Percentiles rank a stretch among this genome's conserved stretches.
These are phyloP conservation scores for Mycena galopus DNA, from an alignment of 768 basidiomycete genomes.

Conservation along the genomic window DNA sequence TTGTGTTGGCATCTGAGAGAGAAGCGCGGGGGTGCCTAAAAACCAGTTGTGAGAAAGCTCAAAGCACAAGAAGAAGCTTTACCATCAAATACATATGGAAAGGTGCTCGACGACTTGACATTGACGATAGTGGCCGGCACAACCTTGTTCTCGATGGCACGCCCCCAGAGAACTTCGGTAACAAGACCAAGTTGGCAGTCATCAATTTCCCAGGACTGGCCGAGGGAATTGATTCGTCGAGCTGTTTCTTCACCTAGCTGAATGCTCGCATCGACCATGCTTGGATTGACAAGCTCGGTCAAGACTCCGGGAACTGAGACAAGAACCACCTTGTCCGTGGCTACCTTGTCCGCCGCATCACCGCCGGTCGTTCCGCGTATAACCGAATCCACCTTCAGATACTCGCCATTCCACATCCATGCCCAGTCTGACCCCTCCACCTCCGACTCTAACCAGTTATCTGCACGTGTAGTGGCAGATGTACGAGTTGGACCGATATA, in stretches of 20 bases:
- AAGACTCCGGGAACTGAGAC: slow-evolving; percentile 19
- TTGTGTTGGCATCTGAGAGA: not conserved
- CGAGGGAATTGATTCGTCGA: slow-evolving; percentile 9
- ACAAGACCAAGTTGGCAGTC: not conserved
- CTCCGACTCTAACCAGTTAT: not conserved
- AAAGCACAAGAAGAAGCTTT: too few species aligned
- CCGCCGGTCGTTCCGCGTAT: slow-evolving; percentile 17
- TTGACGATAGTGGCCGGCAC: not conserved
- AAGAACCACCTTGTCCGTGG: slow-evolving; percentile 15
- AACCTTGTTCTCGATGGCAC: not conserved
- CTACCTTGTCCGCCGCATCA: slow-evolving; percentile 5
- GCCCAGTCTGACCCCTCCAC: not conserved
- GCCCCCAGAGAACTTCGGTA: slow-evolving; percentile 1
- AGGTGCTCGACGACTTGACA: not conserved
- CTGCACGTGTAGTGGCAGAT: not conserved
- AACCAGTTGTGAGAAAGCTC: not conserved
- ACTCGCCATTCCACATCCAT: slow-evolving; percentile 30
- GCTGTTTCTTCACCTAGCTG: slow-evolving; percentile 1
- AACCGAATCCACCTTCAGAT: slow-evolving; percentile 14
- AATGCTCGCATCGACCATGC: not conserved
- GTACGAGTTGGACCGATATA: not conserved
- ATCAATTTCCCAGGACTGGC: slow-evolving; percentile 23
- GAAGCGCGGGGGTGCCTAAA: not conserved
- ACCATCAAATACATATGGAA: slow-evolving; percentile 4
- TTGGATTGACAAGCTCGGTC: slow-evolving; percentile 17